These are phyloP conservation scores for Wickerhamiella lipophila DNA, from an alignment of 805 yeast species.

Conservation along the genomic window DNA sequence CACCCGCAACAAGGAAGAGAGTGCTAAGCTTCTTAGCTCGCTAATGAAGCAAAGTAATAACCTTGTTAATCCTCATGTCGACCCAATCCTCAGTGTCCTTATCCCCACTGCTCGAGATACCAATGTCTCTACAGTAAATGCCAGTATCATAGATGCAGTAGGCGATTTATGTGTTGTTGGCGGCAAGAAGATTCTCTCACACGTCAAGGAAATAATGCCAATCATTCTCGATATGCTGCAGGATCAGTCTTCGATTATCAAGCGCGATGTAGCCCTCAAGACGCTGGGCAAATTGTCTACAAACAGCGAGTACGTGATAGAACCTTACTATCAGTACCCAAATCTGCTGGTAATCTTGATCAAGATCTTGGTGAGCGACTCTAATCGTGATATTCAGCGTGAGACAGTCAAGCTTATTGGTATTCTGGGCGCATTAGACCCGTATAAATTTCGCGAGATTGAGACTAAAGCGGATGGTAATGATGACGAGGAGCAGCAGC, in stretches of 20 bases:
- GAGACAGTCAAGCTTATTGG: slow-evolving; percentile 87
- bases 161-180: slow-evolving; percentile 85
- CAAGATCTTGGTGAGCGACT: slow-evolving; percentile 69
- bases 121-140: slow-evolving; percentile 62
- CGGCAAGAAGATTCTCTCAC: slow-evolving; percentile 69
- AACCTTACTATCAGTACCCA: slow-evolving; percentile 85
- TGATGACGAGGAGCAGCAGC: slow-evolving; percentile 42
- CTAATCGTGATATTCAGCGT: slow-evolving; percentile 52
- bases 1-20: slow-evolving; percentile 71
- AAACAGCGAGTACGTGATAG: slow-evolving; percentile 88
- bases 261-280: slow-evolving; percentile 78
- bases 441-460: slow-evolving; percentile 85
- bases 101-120: slow-evolving; percentile 61
- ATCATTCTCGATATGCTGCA: slow-evolving; percentile 74
- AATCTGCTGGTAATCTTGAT: slow-evolving; percentile 72
- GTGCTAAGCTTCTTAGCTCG: slow-evolving; percentile 60
- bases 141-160: slow-evolving; percentile 71
- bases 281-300: slow-evolving; percentile 81
- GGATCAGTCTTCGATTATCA: slow-evolving; percentile 79
- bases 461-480: slow-evolving; percentile 52
- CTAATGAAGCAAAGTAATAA: slow-evolving; percentile 67
- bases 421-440: slow-evolving; percentile 91
- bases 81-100: slow-evolving; percentile 77
- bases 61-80: slow-evolving; percentile 79
- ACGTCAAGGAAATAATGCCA: slow-evolving; percentile 71